Percentiles rank a stretch among this genome's conserved stretches.
phyloP scores from a whole-genome alignment of 1,284 basidiomycete species.

The Cerrena zonata region DNA sequence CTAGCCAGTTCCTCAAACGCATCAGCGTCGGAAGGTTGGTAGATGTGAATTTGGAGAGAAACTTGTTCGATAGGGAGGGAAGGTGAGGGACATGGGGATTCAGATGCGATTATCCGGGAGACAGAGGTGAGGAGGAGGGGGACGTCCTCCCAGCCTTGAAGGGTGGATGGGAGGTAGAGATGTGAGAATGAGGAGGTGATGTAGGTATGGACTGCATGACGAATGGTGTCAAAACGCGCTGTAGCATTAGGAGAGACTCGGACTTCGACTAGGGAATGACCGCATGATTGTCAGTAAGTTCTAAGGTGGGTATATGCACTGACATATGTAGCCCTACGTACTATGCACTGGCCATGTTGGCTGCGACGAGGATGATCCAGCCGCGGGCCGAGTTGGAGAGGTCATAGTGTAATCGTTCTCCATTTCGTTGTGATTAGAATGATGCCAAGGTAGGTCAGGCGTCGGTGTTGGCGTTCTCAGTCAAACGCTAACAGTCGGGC shows the following conservation, averaged over 20 bases:
- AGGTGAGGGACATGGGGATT: slow-evolving; percentile 48
- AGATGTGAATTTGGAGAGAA: slow-evolving; percentile 78
- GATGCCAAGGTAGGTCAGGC: too few species aligned
- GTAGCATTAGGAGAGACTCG: slow-evolving; percentile 62
- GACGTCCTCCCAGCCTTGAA: slow-evolving; percentile 71
- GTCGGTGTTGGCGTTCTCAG: too few species aligned
- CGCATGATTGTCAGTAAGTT: background rate
- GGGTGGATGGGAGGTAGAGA: slow-evolving; percentile 58
- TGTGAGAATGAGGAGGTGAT: slow-evolving; percentile 55
- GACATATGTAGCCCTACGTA: slow-evolving; percentile 24
- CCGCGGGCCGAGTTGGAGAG: slow-evolving; percentile 7
- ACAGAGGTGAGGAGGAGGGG: slow-evolving; percentile 70
- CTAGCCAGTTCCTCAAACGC: slow-evolving; percentile 76
- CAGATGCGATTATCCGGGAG: slow-evolving; percentile 75
- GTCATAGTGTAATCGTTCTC: slow-evolving; percentile 23
- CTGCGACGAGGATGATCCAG: background rate
- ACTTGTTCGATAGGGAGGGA: slow-evolving; percentile 55
- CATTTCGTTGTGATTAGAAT: too few species aligned
- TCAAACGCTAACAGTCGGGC: too few species aligned
- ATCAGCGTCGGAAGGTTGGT: slow-evolving; percentile 69
- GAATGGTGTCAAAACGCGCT: slow-evolving; percentile 67
- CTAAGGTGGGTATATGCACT: background rate
- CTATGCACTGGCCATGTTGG: slow-evolving; percentile 56
- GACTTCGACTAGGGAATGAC: slow-evolving; percentile 68
- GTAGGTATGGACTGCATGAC: slow-evolving; percentile 56